Evolutionary conservation across 768 basidiomycete genomes (phyloP), one percentile per base, ranked within the genome.

Genomic region (Suillus brevipes): DNA sequence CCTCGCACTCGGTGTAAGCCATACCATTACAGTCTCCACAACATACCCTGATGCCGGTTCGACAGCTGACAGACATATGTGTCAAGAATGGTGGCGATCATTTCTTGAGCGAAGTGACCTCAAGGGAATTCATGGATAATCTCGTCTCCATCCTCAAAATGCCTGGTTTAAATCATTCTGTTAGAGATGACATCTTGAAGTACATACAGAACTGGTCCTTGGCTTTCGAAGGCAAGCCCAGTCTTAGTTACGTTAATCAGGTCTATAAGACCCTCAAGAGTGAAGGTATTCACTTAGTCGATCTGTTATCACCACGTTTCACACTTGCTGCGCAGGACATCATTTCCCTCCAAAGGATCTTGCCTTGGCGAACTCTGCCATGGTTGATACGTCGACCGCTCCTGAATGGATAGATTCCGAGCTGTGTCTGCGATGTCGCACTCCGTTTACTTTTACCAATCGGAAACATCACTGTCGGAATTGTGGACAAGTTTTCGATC

Each of bases 351-450:
- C 92, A 0, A 89, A 89, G 70, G 92, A 95, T 70, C 80, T 84
- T 40, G 82, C 86, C 3, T 73, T 85, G 16, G 85, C 89, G 12
- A 90, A 85, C 61, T 87, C 92, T 25, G 92, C 89, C 14, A 94
- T 95, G 91, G 91, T 94, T 6, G 92, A 95, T 73, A 95, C 95
- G 0, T 85, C 90, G 70, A 93, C 90, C 0, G 92, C 97, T 0
- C 97, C 97, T 2, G 93, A 97, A 74, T 99, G 97, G 97, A 91
- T 94, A 52, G 97, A 99, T 74, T 95, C 95, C 0, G 94, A 97
- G 55, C 87, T 95, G 18, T 99, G 97, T 75, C 86, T 97, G 64
- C 88, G 95, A 23, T 99, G 97, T 76, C 87, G 97, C 20, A 89
- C 91, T 0, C 75, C 93, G 0, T 99, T 99, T 77, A 87, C 89